These are phyloP conservation scores for Acer saccharum DNA, from an alignment of 345 rosid genomes.

Conservation along the genomic window DNA sequence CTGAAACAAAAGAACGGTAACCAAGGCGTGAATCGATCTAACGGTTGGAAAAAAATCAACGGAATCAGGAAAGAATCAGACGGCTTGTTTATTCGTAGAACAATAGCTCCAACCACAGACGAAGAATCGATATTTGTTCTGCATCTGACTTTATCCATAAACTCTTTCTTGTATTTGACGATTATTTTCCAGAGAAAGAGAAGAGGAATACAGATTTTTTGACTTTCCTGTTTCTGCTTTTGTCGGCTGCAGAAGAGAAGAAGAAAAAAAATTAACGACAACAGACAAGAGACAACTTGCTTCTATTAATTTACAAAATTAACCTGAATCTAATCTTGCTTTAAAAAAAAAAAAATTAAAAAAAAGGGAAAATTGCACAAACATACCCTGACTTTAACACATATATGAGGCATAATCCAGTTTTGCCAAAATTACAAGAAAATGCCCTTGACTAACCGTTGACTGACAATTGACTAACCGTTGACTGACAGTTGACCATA, in stretches of 20 bases:
- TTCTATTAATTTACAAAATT: not conserved
- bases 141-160: slow-evolving; percentile 21
- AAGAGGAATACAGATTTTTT: not conserved
- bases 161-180: not conserved
- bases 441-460: too few relatives aligned
- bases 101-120: not conserved
- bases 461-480: too few relatives aligned
- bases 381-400: too few relatives aligned
- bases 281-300: too few relatives aligned
- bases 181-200: not conserved
- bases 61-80: slow-evolving; percentile 3
- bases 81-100: not conserved
- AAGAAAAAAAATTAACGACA: not conserved
- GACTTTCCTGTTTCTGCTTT: not conserved
- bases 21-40: slow-evolving; percentile 21
- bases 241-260: not conserved
- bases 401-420: too few relatives aligned
- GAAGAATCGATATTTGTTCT: not conserved
- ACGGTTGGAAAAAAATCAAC: slow-evolving; percentile 5
- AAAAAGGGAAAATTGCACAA: too few relatives aligned
- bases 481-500: too few relatives aligned
- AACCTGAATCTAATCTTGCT: not conserved
- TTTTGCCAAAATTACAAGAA: too few relatives aligned
- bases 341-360: too few relatives aligned
- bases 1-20: slow-evolving; percentile 8